Evolutionary conservation across 2,329 filamentous ascomycete genomes (phyloP).

Genomic region (Aquanectria penicillioides): DNA sequence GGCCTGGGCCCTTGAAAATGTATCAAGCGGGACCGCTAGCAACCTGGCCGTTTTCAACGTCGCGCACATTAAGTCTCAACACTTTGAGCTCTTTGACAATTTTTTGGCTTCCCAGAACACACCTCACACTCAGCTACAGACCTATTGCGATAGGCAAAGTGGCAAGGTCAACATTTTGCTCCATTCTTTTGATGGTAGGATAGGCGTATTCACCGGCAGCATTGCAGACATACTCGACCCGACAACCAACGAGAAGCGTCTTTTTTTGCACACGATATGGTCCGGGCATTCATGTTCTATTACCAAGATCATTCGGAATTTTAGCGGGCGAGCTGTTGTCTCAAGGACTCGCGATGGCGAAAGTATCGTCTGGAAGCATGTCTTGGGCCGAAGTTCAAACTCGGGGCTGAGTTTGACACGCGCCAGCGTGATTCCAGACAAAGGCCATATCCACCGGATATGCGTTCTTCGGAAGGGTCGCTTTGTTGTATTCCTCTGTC

Average conservation of each 20-base stretch:
- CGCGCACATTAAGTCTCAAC: constrained; percentile 74
- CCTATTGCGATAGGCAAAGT: constrained; percentile 73
- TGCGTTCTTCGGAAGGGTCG: constrained; percentile 80
- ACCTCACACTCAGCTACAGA: constrained; percentile 73
- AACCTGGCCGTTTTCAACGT: constrained; percentile 84
- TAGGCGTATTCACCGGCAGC: constrained; percentile 83
- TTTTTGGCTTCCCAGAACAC: constrained; percentile 38
- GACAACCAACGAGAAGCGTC: constrained; percentile 65
- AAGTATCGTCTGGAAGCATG: constrained; percentile 84
- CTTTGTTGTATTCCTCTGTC: constrained; percentile 83
- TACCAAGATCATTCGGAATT: constrained; percentile 87
- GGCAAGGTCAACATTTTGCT: constrained; percentile 78
- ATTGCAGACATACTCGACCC: constrained; percentile 86
- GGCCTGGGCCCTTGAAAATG: constrained; percentile 90
- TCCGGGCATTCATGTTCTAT: constrained; percentile 85
- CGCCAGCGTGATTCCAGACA: constrained; percentile 74
- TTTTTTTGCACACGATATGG: constrained; percentile 75
- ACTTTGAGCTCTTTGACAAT: constrained; percentile 58
- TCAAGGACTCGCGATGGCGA: constrained; percentile 84
- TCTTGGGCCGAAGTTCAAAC: constrained; percentile 51
- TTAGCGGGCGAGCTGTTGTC: constrained; percentile 80
- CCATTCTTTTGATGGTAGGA: constrained; percentile 86
- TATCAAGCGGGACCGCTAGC: constrained; percentile 75
- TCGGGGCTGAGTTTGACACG: constrained; percentile 63
- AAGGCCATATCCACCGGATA: constrained; percentile 81